Conservation (phyloP, 1,139 yeast genomes). For the Saccharomyces pastorianus region DNA sequence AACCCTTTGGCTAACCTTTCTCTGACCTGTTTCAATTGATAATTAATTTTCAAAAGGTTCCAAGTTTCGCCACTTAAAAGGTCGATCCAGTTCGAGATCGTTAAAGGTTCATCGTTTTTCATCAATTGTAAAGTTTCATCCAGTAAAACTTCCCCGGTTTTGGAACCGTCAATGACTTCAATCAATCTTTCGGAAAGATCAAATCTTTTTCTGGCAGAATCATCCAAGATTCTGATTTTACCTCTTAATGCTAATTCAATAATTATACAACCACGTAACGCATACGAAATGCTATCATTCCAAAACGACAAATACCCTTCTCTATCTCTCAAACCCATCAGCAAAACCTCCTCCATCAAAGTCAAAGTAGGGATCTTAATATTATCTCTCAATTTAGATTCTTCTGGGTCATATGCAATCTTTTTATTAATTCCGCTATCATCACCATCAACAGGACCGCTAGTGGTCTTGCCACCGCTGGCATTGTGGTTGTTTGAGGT, state of each 20-base stretch:
- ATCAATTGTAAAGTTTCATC: constrained; percentile 90
- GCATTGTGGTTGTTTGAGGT: neutral
- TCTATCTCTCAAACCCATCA: constrained; percentile 87
- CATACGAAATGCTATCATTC: constrained; percentile 96
- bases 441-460: constrained; percentile 16
- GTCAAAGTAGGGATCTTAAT: constrained; percentile 63
- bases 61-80: constrained; percentile 92
- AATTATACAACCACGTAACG: constrained; percentile 87
- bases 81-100: constrained; percentile 91
- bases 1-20: constrained; percentile 94
- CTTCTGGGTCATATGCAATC: constrained; percentile 77
- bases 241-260: constrained; percentile 89
- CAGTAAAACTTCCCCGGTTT: constrained; percentile 90
- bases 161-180: constrained; percentile 75
- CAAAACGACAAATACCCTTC: constrained; percentile 95
- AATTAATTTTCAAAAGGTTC: constrained; percentile 89
- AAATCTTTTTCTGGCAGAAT: constrained; percentile 85
- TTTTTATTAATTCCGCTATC: constrained; percentile 31
- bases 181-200: constrained; percentile 80
- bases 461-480: constrained; percentile 6
- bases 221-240: constrained; percentile 80
- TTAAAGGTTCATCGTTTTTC: constrained; percentile 72
- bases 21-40: constrained; percentile 93
- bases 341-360: constrained; percentile 88
- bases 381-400: constrained; percentile 34